These are phyloP conservation scores for Nothophaeocryptopus gaeumannii DNA, from an alignment of 2,329 filamentous ascomycete species.

Conservation along the genomic window DNA sequence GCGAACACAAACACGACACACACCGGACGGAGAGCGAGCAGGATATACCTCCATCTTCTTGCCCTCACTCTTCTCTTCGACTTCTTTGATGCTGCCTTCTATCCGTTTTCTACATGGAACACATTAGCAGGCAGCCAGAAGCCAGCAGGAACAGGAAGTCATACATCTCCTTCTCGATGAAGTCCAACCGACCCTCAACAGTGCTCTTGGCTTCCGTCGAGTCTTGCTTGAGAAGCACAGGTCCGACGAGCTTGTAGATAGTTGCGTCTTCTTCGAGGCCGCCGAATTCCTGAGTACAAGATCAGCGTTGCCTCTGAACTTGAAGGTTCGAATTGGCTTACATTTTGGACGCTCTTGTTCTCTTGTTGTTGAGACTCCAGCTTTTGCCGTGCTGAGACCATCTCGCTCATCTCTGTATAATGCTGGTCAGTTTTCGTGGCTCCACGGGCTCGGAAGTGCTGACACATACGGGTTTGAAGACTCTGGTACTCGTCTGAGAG, in stretches of 20 bases:
- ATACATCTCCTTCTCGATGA: constrained; percentile 91
- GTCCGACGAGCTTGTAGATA: constrained; percentile 95
- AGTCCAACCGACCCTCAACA: constrained; percentile 85
- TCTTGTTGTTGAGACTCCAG: constrained; percentile 93
- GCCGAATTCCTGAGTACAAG: constrained; percentile 67
- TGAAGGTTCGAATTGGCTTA: constrained; percentile 36
- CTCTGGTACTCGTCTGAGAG: constrained; percentile 86
- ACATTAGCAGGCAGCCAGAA: not conserved
- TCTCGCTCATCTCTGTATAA: constrained; percentile 69
- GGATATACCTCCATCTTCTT: constrained; percentile 61
- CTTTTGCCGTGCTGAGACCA: constrained; percentile 78
- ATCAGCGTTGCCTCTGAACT: too few relatives aligned
- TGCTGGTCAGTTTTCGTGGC: not conserved
- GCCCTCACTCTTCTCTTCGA: constrained; percentile 63
- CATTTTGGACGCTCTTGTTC: constrained; percentile 82
- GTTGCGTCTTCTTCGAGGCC: constrained; percentile 74
- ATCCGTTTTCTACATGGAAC: constrained; percentile 56
- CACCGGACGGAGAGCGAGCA: too few relatives aligned
- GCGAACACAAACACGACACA: not conserved
- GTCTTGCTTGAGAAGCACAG: constrained; percentile 91
- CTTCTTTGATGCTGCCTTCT: constrained; percentile 62
- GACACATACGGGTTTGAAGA: constrained; percentile 69
- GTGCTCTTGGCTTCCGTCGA: constrained; percentile 84
- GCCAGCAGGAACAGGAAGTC: constrained; percentile 30
- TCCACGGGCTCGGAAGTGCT: not conserved